These are phyloP conservation scores for Pichia cephalocereana DNA, from an alignment of 805 yeast species.

Conservation along the genomic window DNA sequence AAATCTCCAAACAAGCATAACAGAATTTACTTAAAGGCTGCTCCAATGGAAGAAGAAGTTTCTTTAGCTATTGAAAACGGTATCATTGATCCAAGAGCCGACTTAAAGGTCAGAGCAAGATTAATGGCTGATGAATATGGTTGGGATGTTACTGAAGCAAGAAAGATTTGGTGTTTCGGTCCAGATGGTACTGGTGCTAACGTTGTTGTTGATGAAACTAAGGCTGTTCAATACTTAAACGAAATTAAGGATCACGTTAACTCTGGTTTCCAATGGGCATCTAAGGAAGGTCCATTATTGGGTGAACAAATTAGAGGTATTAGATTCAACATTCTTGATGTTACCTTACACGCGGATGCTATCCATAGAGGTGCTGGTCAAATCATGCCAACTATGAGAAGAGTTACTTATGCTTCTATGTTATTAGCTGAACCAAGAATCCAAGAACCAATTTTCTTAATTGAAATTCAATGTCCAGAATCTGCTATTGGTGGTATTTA, in stretches of 20 bases:
- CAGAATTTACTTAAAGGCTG: conserved; percentile 98
- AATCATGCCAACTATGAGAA: conserved; percentile 99
- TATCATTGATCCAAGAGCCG: conserved; percentile 89
- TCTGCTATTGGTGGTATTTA: conserved; percentile 99
- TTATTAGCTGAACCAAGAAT: conserved; percentile 97
- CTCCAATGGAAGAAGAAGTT: conserved; percentile 92
- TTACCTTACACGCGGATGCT: conserved; percentile 99
- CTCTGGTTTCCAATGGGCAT: conserved; percentile 99
- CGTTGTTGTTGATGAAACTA: conserved; percentile 98
- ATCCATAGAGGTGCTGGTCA: conserved; percentile 99
- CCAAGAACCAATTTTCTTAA: conserved; percentile 98
- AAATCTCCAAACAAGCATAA: conserved; percentile 99
- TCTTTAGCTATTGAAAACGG: conserved; percentile 88
- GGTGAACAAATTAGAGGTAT: conserved; percentile 95
- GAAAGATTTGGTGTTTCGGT: conserved; percentile 99
- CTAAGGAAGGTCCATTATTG: conserved; percentile 98
- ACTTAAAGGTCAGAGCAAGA: conserved; percentile 98
- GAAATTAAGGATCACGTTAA: conserved; percentile 99
- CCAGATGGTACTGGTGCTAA: conserved; percentile 99
- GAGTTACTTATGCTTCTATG: conserved; percentile 97
- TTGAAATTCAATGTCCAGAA: conserved; percentile 99
- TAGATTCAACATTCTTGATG: conserved; percentile 97
- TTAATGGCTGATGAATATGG: conserved; percentile 97
- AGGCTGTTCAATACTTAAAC: conserved; percentile 98
- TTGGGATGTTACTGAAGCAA: conserved; percentile 99